These are phyloP conservation scores for Solanum sitiens DNA, from an alignment of 257 asterid species.

Conservation along the genomic window DNA sequence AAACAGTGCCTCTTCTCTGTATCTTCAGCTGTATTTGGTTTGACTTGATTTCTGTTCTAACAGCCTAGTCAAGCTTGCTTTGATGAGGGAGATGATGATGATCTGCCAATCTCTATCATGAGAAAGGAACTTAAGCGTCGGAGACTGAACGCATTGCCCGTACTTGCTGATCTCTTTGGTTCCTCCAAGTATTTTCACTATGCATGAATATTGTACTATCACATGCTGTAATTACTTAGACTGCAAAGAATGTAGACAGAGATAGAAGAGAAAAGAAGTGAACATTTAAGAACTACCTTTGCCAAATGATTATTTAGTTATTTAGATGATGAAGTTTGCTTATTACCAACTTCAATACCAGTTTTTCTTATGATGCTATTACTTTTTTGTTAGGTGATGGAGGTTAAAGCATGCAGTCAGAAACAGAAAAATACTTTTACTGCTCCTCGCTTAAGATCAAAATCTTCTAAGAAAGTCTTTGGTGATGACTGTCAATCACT, in stretches of 20 bases:
- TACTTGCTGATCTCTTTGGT: slow-evolving; percentile 24
- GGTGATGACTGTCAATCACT: slow-evolving; percentile 16
- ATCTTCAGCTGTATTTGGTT: slow-evolving; percentile 1
- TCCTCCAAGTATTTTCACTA: neutral
- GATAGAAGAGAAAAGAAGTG: neutral
- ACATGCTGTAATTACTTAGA: neutral
- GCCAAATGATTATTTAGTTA: neutral
- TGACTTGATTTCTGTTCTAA: neutral
- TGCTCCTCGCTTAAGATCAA: slow-evolving; percentile 13
- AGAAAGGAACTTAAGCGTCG: slow-evolving; percentile 20
- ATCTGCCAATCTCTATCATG: slow-evolving; percentile 13
- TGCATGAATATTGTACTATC: neutral
- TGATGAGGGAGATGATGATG: slow-evolving; percentile 21
- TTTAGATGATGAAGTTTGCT: neutral
- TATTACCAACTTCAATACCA: neutral
- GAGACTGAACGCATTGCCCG: slow-evolving; percentile 26
- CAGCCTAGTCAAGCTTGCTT: slow-evolving; percentile 25
- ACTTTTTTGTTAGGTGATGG: slow-evolving; percentile 26
- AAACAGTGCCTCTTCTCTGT: neutral
- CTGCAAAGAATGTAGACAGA: neutral
- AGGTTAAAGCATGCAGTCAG: slow-evolving; percentile 14
- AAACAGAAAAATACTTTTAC: slow-evolving; percentile 18
- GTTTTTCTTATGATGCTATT: slow-evolving; percentile 3
- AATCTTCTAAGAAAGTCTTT: slow-evolving; percentile 17
- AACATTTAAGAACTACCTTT: neutral